These are phyloP conservation scores for Hemisphaericaspora xylofermentans DNA, from an alignment of 1,139 yeast genomes.

Conservation along the genomic window DNA sequence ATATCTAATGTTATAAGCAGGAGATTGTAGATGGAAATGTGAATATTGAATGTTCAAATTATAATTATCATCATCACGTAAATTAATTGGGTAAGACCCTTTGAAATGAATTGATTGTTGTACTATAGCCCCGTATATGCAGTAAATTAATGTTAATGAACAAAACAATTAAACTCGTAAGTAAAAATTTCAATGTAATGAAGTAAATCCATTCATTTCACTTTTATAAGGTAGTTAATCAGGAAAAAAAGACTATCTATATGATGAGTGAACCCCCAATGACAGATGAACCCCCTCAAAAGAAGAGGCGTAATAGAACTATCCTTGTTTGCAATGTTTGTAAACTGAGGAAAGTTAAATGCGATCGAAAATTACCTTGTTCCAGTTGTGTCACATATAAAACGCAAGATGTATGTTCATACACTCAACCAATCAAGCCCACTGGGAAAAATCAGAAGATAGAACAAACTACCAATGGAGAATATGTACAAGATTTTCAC, in stretches of 20 bases:
- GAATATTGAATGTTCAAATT: no score
- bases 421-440: constrained; percentile 19
- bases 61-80: no score
- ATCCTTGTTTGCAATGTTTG: constrained; percentile 39
- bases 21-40: no score
- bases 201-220: no score
- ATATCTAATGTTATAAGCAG: no score
- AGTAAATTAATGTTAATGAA: no score
- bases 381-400: constrained; percentile 28
- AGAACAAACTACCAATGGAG: background rate
- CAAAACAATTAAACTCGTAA: background rate
- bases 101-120: no score
- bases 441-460: background rate
- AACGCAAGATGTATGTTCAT: constrained; percentile 28
- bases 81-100: no score
- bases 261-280: background rate
- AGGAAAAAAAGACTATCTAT: no score
- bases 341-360: constrained; percentile 38
- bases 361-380: constrained; percentile 29
- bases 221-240: background rate
- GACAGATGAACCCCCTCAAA: constrained; percentile 9
- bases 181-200: background rate
- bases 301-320: constrained; percentile 23
- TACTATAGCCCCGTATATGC: no score
- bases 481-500: background rate